phyloP scores from a whole-genome alignment of 2,329 filamentous ascomycete genomes.

The Metarhizium sp. region DNA sequence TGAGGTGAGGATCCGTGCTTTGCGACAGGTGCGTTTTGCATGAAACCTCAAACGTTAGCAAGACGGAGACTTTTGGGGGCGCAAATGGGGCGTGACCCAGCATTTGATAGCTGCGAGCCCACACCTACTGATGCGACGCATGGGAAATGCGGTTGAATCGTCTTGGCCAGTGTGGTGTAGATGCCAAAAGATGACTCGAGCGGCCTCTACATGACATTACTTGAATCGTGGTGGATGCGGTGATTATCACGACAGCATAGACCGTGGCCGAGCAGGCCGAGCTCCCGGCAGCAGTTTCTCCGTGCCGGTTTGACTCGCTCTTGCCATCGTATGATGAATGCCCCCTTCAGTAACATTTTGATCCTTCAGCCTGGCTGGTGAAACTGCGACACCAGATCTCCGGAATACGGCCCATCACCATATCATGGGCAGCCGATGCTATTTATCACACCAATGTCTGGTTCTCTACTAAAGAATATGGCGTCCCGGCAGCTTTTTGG shows the following conservation, averaged over 20 bases:
- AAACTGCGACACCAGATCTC: neutral
- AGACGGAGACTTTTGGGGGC: constrained; percentile 7
- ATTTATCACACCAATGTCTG: neutral
- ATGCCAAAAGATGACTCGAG: neutral
- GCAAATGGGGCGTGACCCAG: neutral
- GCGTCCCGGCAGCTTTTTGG: no score
- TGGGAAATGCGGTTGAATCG: neutral
- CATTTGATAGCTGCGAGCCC: neutral
- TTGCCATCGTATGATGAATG: neutral
- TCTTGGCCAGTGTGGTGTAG: neutral
- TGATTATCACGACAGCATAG: neutral
- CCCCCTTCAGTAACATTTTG: no score
- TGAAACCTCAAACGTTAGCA: constrained; percentile 38
- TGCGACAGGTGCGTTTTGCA: constrained; percentile 25
- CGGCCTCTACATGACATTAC: neutral
- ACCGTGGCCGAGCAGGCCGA: neutral
- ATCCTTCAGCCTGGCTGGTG: neutral
- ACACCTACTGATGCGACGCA: neutral
- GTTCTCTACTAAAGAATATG: neutral
- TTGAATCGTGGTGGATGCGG: neutral
- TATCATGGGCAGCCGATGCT: neutral
- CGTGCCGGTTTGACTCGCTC: neutral
- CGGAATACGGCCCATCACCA: neutral
- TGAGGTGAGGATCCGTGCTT: neutral
- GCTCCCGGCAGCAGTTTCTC: neutral